Evolutionary conservation across 139 green algal genomes (phyloP).

Genomic region (Tetradesmus obliquus): DNA sequence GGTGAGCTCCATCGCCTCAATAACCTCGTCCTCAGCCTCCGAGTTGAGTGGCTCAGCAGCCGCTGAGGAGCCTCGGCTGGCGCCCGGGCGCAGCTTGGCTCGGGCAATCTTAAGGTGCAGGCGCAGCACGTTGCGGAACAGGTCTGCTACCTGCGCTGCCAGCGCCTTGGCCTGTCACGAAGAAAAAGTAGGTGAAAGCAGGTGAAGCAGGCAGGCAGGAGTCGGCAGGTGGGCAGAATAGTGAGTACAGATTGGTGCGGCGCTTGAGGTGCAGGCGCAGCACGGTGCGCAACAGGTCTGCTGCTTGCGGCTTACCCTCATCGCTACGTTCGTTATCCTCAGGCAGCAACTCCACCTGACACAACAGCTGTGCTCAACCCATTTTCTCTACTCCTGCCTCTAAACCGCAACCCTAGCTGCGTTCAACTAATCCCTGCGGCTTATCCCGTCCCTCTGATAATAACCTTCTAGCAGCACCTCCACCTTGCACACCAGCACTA

Average conservation of each 20-base stretch:
- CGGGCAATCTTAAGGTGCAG: slow-evolving; percentile 69
- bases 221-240: no score
- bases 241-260: no score
- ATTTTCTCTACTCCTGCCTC: no score
- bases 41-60: neutral
- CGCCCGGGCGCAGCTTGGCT: neutral
- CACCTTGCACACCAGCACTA: neutral
- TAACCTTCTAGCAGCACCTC: slow-evolving; percentile 64
- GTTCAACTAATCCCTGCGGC: neutral
- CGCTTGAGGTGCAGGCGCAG: slow-evolving; percentile 52
- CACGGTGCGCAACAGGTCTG: slow-evolving; percentile 65
- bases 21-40: slow-evolving; percentile 36
- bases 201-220: neutral
- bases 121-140: slow-evolving; percentile 67
- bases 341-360: no score
- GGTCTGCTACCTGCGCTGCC: slow-evolving; percentile 61
- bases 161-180: slow-evolving; percentile 33
- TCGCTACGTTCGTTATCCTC: no score
- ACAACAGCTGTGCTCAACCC: no score
- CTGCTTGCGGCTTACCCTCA: no score
- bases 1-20: slow-evolving; percentile 66
- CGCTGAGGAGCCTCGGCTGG: neutral
- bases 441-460: slow-evolving; percentile 41
- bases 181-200: neutral
- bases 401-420: slow-evolving; percentile 54